Conservation (phyloP, 129 eudicot species). For the Helichrysum umbraculigerum region DNA sequence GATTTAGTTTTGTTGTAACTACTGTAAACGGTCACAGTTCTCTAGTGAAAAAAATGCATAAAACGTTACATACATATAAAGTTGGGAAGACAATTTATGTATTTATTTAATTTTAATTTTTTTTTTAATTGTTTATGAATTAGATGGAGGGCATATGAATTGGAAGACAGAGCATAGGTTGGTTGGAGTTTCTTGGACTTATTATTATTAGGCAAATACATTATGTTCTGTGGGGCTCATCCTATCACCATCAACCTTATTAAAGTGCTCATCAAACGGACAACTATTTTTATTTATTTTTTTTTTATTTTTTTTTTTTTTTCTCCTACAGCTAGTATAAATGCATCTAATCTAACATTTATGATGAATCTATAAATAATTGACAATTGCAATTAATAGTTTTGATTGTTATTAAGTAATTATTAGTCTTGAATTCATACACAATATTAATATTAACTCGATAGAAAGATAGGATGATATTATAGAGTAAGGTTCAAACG, state of each 20-base stretch:
- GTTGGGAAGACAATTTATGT: neutral
- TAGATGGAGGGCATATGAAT: slow-evolving; percentile 13
- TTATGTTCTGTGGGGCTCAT: slow-evolving; percentile 16
- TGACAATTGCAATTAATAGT: no score
- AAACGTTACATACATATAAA: neutral
- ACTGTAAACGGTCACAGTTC: neutral
- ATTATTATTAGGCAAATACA: slow-evolving; percentile 15
- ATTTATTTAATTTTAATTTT: neutral
- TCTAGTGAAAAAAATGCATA: neutral
- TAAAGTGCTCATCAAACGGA: slow-evolving; percentile 33
- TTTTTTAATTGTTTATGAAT: neutral
- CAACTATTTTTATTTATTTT: neutral
- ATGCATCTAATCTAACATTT: neutral
- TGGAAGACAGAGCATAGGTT: slow-evolving; percentile 36
- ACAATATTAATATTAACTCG: no score
- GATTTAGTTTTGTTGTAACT: neutral
- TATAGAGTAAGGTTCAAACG: no score
- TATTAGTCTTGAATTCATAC: no score
- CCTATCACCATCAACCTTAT: slow-evolving; percentile 23
- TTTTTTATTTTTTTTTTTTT: no score
- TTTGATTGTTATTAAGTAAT: no score
- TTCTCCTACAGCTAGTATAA: no score
- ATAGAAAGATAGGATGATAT: no score
- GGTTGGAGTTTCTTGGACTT: slow-evolving; percentile 30
- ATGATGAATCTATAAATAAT: no score